A percentile compares a stretch with the other conserved stretches of the same genome.
phyloP scores from a whole-genome alignment of 176 grass and related monocot genomes.

The Zizania latifolia region DNA sequence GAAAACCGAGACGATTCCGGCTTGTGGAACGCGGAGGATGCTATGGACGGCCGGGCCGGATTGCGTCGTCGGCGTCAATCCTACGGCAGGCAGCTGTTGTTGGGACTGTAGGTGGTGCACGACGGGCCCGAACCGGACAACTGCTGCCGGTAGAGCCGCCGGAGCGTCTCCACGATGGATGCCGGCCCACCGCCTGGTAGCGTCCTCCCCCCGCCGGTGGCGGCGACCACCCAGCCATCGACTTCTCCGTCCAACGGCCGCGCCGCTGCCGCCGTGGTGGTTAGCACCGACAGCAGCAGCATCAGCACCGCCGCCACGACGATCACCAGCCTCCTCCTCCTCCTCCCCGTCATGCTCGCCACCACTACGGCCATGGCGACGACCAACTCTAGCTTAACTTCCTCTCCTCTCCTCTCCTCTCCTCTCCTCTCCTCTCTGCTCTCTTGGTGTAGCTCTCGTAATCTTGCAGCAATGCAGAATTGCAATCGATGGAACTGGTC shows the following conservation, averaged over 20 bases:
- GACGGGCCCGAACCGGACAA: constrained; percentile 30
- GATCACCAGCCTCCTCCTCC: not conserved
- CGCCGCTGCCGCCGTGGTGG: constrained; percentile 20
- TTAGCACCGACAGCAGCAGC: constrained; percentile 6
- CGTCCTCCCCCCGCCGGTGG: not conserved
- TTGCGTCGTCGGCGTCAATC: not conserved
- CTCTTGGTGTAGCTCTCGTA: too few relatives aligned
- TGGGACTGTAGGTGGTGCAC: constrained; percentile 45
- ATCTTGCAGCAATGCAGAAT: too few relatives aligned
- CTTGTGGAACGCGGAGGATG: not conserved
- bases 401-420: not conserved
- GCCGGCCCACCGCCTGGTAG: not conserved
- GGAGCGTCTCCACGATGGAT: constrained; percentile 29
- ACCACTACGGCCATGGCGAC: not conserved
- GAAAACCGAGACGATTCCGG: too few relatives aligned
- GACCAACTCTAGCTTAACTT: not conserved
- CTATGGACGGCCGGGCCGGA: not conserved
- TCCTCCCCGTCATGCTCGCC: not conserved
- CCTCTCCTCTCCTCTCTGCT: too few relatives aligned
- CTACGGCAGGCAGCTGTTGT: constrained; percentile 39
- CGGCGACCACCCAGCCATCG: not conserved
- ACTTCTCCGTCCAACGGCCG: constrained; percentile 19
- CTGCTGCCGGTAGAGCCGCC: constrained; percentile 39
- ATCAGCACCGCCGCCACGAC: constrained; percentile 1
- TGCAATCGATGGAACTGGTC: not conserved